Conservation (phyloP, 306 rosid genomes). For the cucumber (Cucumis sativus) region DNA sequence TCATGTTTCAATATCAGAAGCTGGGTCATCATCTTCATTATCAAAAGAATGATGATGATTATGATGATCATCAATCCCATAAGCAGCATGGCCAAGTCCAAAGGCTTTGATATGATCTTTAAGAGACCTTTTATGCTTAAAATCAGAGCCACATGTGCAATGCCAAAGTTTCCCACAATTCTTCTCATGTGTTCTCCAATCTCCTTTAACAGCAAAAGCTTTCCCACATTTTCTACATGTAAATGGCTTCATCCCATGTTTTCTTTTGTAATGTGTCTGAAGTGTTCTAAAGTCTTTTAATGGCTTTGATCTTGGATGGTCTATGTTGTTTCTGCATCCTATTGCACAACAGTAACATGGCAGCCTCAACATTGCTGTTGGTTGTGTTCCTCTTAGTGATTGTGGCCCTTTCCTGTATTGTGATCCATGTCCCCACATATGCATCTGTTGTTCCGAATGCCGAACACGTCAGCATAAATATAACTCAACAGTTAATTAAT, state of each 20-base stretch:
- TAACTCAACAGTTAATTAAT: no score
- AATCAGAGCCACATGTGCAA: constrained; percentile 90
- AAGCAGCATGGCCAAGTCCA: constrained; percentile 67
- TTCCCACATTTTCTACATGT: constrained; percentile 82
- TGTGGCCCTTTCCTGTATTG: constrained; percentile 88
- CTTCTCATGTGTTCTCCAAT: constrained; percentile 97
- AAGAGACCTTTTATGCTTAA: constrained; percentile 84
- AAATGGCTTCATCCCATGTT: constrained; percentile 86
- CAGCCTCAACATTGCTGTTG: constrained; percentile 89
- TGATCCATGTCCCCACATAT: constrained; percentile 99
- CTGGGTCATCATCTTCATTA: constrained; percentile 28
- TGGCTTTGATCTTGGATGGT: constrained; percentile 78
- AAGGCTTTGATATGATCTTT: constrained; percentile 87
- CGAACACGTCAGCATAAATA: no score
- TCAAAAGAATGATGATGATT: constrained; percentile 35
- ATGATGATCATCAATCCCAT: constrained; percentile 28
- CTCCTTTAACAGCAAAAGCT: constrained; percentile 90
- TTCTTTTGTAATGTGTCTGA: constrained; percentile 92
- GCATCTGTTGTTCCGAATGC: constrained; percentile 14
- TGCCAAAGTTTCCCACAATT: constrained; percentile 94
- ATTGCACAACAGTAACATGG: constrained; percentile 83
- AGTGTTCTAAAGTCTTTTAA: constrained; percentile 87
- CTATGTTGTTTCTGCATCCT: constrained; percentile 89
- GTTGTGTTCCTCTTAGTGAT: constrained; percentile 82
- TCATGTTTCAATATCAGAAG: constrained; percentile 60